Evolutionary conservation across 495 filamentous ascomycete species (phyloP).

Genomic region (Daldinia caldariorum): DNA sequence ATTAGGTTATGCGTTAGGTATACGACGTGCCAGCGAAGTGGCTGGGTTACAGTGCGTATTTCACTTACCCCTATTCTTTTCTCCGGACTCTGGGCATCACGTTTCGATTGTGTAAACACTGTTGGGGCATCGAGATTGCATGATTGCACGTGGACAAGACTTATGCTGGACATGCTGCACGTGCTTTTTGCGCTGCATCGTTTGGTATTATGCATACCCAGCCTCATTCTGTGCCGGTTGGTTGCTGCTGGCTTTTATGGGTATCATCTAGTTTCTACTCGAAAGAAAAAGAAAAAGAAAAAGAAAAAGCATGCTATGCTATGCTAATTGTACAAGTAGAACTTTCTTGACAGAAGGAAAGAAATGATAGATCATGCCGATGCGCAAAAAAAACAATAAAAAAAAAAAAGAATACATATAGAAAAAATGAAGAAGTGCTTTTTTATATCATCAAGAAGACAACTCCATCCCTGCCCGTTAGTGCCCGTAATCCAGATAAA

Average conservation of each 20-base stretch:
- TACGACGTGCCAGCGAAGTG: not conserved
- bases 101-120: not conserved
- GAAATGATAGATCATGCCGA: slow-evolving; percentile 18
- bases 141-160: slow-evolving; percentile 9
- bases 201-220: slow-evolving; percentile 23
- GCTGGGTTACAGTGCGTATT: slow-evolving; percentile 2
- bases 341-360: slow-evolving; percentile 18
- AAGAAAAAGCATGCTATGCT: slow-evolving; percentile 27
- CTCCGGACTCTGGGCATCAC: not conserved
- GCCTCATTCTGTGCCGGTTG: slow-evolving; percentile 12
- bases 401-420: slow-evolving; percentile 17
- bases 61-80: not conserved
- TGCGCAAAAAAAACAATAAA: slow-evolving; percentile 16
- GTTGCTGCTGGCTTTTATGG: slow-evolving; percentile 14
- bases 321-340: slow-evolving; percentile 21
- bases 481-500: slow-evolving; percentile 21
- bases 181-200: slow-evolving; percentile 2
- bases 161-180: slow-evolving; percentile 18
- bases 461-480: slow-evolving; percentile 31
- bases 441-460: slow-evolving; percentile 36
- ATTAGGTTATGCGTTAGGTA: not conserved
- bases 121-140: not conserved
- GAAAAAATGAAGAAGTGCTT: slow-evolving; percentile 20
- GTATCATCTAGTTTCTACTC: slow-evolving; percentile 41
- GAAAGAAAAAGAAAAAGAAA: slow-evolving; percentile 21